Conservation (phyloP, 768 basidiomycete genomes). For the Pholiota conissans region DNA sequence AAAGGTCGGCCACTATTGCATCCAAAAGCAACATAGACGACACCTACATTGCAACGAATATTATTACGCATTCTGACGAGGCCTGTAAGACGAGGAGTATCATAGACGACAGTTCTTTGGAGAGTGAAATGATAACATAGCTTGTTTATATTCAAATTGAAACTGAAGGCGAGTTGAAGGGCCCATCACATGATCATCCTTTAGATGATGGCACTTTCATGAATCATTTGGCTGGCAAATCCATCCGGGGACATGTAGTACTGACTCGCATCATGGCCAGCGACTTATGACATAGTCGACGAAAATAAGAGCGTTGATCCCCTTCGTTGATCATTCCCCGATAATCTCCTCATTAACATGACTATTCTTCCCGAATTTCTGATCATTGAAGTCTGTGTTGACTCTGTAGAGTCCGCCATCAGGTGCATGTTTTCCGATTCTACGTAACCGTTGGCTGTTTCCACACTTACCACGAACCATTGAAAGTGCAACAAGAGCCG, state of each 20-base stretch:
- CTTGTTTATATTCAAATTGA: background rate
- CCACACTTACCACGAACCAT: background rate
- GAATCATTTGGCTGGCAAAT: background rate
- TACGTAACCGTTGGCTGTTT: background rate
- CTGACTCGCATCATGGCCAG: background rate
- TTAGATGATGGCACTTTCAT: too few relatives aligned
- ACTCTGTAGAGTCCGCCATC: conserved; percentile 71
- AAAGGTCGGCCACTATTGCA: too few relatives aligned
- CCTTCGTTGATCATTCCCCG: background rate
- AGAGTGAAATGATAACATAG: background rate
- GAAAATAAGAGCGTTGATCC: background rate
- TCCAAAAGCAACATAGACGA: background rate
- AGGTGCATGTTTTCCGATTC: conserved; percentile 43
- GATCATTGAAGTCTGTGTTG: conserved; percentile 64
- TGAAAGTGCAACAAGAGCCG: conserved; percentile 64
- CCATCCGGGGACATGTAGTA: background rate
- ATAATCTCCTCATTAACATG: background rate
- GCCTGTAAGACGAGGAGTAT: background rate
- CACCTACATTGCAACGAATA: background rate
- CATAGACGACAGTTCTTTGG: background rate
- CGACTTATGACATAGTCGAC: background rate
- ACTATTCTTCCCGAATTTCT: conserved; percentile 21
- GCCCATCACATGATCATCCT: background rate
- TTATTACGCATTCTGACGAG: background rate
- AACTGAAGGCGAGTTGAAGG: background rate